Evolutionary conservation across 1,139 yeast genomes (phyloP), one percentile per base, ranked within the genome.

Genomic region (Suhomyces yuchorum): DNA sequence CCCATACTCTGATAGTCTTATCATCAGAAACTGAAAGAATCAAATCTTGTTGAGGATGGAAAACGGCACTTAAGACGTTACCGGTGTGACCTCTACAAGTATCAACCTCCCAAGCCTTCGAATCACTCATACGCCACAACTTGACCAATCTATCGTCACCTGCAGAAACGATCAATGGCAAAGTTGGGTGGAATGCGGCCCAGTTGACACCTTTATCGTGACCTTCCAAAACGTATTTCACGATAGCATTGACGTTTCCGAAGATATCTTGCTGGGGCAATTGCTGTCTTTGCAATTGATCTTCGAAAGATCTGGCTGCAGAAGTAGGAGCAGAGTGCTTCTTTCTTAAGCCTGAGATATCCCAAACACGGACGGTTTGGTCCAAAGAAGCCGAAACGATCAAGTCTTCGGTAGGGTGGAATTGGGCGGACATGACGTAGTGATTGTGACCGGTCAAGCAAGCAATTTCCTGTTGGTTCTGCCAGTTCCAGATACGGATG

Each of bases 351-450:
- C 97, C 98, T 8, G 96, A 83, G 60, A 93, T 93, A 72, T 95
- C 99, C 99, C 99, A 95, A 35, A 93, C 97, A 59, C 99, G 84
- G 37, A 95, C 98, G n/a, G 98, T 90, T 72, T 92, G 98, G 75
- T 95, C 99, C 64, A 95, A 79, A 6, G 98, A 91, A 3, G 98
- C 96, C 33, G 96, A 88, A 19, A 95, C 97, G 59, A 95, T 86
- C 62, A 95, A 78, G 66, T 95, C 99, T 59, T 95, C 97, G 43
- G 85, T 77, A 38, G 97, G 98, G 66, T 95, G 99, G 80, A 95
- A 95, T 70, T 89, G 96, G 2, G 99, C 98, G 58, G 96, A 87
- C 96, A 93, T 89, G 51, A 95, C 98, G 68, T 95, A 95, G 71
- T 95, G 99, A 70, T 91, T 92, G 70, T 95, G 99, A 52, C 99